These are phyloP conservation scores for Alternaria angustiovoidea DNA, from an alignment of 2,329 filamentous ascomycete species.

Conservation along the genomic window DNA sequence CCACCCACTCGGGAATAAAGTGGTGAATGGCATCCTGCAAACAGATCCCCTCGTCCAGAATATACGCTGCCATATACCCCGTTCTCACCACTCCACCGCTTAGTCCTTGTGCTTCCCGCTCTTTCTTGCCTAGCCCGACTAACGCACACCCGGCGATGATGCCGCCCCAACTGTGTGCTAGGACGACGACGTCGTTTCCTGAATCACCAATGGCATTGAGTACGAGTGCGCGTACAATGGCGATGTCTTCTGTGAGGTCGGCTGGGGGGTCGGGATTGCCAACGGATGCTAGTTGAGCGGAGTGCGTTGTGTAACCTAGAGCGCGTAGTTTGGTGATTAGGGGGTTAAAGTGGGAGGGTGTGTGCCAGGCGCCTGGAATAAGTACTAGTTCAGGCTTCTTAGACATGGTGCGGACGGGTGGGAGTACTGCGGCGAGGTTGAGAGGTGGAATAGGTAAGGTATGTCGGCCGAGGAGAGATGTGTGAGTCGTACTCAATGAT, in stretches of 20 bases:
- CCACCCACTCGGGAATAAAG: background rate
- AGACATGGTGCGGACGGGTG: background rate
- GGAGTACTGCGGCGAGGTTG: slow-evolving; percentile 34
- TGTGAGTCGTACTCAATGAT: background rate
- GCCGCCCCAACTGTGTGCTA: slow-evolving; percentile 58
- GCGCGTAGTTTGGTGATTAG: background rate
- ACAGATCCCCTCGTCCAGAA: slow-evolving; percentile 45
- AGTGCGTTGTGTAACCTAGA: background rate
- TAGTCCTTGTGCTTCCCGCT: slow-evolving; percentile 45
- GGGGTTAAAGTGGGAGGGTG: background rate
- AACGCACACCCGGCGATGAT: slow-evolving; percentile 50
- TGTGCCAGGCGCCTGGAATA: background rate
- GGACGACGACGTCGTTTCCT: slow-evolving; percentile 54
- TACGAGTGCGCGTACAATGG: slow-evolving; percentile 19
- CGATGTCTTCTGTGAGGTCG: background rate
- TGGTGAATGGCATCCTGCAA: slow-evolving; percentile 26
- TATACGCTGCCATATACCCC: slow-evolving; percentile 51
- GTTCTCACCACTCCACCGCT: slow-evolving; percentile 50
- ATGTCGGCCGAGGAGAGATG: background rate
- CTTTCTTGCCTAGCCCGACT: slow-evolving; percentile 45
- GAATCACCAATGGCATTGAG: slow-evolving; percentile 44
- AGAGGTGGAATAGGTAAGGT: slow-evolving; percentile 23
- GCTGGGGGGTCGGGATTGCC: background rate
- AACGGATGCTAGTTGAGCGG: background rate
- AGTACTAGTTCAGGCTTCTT: background rate